Conservation (phyloP, 495 filamentous ascomycete species). For the Xylaria longipes region DNA sequence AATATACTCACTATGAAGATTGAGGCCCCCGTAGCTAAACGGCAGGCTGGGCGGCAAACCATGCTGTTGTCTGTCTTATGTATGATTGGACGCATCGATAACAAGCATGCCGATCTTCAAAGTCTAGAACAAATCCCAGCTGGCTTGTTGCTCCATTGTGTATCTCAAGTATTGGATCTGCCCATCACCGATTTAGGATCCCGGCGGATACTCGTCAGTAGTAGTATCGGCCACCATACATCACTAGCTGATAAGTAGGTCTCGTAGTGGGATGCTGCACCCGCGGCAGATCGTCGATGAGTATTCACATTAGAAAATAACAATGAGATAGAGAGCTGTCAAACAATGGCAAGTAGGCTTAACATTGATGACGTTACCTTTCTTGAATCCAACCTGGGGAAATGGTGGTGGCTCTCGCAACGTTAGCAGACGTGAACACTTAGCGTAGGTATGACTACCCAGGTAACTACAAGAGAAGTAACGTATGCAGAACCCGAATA, state of each 20-base stretch:
- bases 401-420: conserved; percentile 5
- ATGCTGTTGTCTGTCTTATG: background rate
- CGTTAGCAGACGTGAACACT: conserved; percentile 9
- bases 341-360: background rate
- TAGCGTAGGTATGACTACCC: background rate
- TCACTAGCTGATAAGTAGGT: background rate
- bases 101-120: conserved; percentile 8
- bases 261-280: background rate
- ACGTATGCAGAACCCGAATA: conserved; percentile 20
- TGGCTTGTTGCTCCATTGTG: conserved; percentile 17
- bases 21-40: background rate
- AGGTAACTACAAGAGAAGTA: conserved; percentile 8
- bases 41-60: conserved; percentile 2
- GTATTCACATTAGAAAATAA: conserved; percentile 1
- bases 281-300: background rate
- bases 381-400: background rate
- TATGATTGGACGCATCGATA: conserved; percentile 13
- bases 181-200: background rate
- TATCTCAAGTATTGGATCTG: background rate
- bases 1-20: background rate
- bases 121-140: conserved; percentile 8
- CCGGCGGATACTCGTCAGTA: conserved; percentile 2
- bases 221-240: background rate
- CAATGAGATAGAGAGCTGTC: background rate
- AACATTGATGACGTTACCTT: conserved; percentile 9